Evolutionary conservation across 345 rosid species (phyloP).

Genomic region (Brassica incana): DNA sequence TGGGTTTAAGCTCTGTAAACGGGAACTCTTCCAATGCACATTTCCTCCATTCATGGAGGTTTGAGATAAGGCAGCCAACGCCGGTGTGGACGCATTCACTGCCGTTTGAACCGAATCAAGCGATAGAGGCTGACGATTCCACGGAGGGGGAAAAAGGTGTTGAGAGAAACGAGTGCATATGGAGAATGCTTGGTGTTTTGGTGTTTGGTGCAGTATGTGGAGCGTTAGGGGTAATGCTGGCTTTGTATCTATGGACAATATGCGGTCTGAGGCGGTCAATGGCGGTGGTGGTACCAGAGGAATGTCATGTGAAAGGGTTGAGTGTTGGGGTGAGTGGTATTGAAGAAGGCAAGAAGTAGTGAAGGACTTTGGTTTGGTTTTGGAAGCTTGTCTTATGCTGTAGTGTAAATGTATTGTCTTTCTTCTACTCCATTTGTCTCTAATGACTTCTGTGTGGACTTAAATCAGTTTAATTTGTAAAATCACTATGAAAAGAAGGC

Average conservation of each 20-base stretch:
- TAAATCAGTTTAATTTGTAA: conserved; percentile 43
- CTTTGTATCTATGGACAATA: conserved; percentile 62
- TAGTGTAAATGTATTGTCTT: conserved; percentile 61
- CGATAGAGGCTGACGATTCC: not conserved
- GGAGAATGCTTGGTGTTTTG: conserved; percentile 58
- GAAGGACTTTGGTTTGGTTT: conserved; percentile 6
- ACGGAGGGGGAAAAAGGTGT: not conserved
- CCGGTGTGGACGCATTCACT: conserved; percentile 74
- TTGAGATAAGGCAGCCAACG: conserved; percentile 48
- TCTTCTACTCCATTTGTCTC: conserved; percentile 9
- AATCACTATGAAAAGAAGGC: conserved; percentile 35
- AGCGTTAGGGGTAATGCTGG: conserved; percentile 55
- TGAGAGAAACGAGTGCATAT: conserved; percentile 42
- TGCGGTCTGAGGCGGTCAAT: conserved; percentile 61
- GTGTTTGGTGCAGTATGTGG: conserved; percentile 65
- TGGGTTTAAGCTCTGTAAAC: conserved; percentile 70
- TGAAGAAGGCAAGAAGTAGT: conserved; percentile 55
- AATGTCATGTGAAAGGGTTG: conserved; percentile 44
- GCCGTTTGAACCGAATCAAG: conserved; percentile 58
- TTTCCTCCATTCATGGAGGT: conserved; percentile 66
- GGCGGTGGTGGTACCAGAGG: conserved; percentile 63
- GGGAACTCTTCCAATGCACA: conserved; percentile 57
- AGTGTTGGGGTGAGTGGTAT: conserved; percentile 43
- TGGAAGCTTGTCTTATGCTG: conserved; percentile 28
- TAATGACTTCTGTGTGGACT: conserved; percentile 16